Percentiles rank a stretch among this genome's conserved stretches.
Evolutionary conservation across 768 basidiomycete genomes (phyloP).

Genomic region (Suillus placidus): DNA sequence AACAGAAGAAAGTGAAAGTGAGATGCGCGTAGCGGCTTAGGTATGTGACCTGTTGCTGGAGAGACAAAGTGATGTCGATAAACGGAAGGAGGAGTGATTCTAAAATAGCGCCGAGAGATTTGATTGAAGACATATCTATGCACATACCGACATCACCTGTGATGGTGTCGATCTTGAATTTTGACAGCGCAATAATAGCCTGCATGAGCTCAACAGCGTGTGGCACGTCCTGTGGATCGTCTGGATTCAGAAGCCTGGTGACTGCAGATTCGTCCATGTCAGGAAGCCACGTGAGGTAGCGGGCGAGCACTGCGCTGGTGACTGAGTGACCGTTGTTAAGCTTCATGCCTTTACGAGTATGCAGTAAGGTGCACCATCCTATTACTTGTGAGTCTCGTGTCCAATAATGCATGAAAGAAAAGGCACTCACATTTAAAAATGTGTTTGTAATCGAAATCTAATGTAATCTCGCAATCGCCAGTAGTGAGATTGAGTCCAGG

Average conservation of each 20-base stretch:
- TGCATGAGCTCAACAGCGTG: constrained; percentile 30
- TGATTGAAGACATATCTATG: constrained; percentile 1
- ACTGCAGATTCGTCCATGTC: not conserved
- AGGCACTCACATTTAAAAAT: no score
- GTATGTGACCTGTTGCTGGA: constrained; percentile 31
- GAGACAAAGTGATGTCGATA: constrained; percentile 19
- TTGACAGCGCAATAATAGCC: constrained; percentile 7
- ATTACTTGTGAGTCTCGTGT: no score
- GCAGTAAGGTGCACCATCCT: no score
- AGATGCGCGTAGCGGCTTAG: constrained; percentile 30
- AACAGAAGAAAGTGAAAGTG: constrained; percentile 24
- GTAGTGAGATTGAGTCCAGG: no score
- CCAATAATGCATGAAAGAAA: no score
- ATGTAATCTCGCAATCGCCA: no score
- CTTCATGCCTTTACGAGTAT: not conserved
- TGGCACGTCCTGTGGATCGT: constrained; percentile 37
- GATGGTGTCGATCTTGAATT: not conserved
- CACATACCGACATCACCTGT: not conserved
- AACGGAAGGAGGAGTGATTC: constrained; percentile 29
- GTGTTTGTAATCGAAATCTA: no score
- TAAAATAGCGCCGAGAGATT: constrained; percentile 10
- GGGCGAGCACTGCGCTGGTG: not conserved
- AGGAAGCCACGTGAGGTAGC: not conserved
- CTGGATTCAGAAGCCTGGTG: constrained; percentile 26
- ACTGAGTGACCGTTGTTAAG: not conserved